Conservation (phyloP, 1,284 basidiomycete genomes). For the Bjerkandera adusta region DNA sequence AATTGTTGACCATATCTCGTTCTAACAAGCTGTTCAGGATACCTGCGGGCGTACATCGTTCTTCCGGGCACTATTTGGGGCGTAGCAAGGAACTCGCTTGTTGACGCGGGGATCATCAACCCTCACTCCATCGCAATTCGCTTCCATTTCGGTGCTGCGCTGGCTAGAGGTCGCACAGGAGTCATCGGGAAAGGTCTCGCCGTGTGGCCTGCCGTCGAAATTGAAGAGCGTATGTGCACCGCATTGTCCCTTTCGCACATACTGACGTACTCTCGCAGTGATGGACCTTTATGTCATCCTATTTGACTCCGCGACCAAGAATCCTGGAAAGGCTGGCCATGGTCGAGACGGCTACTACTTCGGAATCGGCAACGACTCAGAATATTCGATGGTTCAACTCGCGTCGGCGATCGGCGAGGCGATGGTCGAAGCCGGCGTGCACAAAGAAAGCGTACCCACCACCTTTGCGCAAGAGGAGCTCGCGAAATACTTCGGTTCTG, state of each 20-base stretch:
- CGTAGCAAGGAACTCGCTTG: conserved; percentile 40
- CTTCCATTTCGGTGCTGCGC: conserved; percentile 32
- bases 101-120: conserved; percentile 45
- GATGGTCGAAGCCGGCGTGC: conserved; percentile 28
- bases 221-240: conserved; percentile 36
- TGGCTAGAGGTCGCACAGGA: conserved; percentile 28
- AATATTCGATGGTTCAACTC: conserved; percentile 35
- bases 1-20: too few species aligned
- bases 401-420: conserved; percentile 35
- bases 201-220: conserved; percentile 41
- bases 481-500: conserved; percentile 17
- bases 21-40: conserved; percentile 30
- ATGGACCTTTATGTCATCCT: conserved; percentile 21
- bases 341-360: conserved; percentile 43
- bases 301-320: conserved; percentile 15
- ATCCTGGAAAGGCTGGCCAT: conserved; percentile 25
- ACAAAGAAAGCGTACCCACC: conserved; percentile 25
- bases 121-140: conserved; percentile 45
- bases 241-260: not conserved
- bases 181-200: conserved; percentile 35
- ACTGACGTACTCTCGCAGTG: not conserved
- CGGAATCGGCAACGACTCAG: conserved; percentile 44
- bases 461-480: conserved; percentile 31
- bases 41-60: conserved; percentile 44
- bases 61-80: conserved; percentile 49